Percentiles rank a stretch among this genome's conserved stretches.
Evolutionary conservation across 495 filamentous ascomycete species (phyloP).

Genomic region (Gamarada debralockiae): DNA sequence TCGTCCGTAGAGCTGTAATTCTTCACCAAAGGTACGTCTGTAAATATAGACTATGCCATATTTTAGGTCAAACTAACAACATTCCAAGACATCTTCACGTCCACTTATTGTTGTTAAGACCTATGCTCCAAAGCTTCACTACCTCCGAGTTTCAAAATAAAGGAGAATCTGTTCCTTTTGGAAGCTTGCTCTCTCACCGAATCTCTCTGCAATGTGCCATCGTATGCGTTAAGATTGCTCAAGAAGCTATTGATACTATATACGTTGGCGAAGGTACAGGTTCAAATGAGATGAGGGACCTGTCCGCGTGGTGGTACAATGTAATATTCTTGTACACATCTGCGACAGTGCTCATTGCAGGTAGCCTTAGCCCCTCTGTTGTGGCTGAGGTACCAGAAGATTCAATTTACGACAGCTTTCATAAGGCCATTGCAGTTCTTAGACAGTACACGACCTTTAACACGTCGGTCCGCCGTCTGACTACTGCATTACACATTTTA

Average conservation of each 20-base stretch:
- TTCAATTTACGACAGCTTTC: not conserved
- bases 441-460: not conserved
- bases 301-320: constrained; percentile 5
- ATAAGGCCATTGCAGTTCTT: not conserved
- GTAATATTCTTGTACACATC: constrained; percentile 1
- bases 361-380: not conserved
- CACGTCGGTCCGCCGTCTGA: not conserved
- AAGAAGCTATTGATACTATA: constrained; percentile 6
- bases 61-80: not conserved
- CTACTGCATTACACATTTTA: not conserved
- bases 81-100: constrained; percentile 1
- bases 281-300: not conserved
- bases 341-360: constrained; percentile 7
- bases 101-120: constrained; percentile 2
- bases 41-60: not conserved
- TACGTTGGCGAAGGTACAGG: not conserved
- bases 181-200: constrained; percentile 7
- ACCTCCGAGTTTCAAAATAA: not conserved
- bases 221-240: constrained; percentile 5
- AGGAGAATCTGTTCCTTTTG: not conserved
- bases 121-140: not conserved
- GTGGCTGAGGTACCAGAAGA: constrained; percentile 1
- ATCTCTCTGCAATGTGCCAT: constrained; percentile 4
- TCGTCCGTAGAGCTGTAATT: not conserved
- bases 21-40: not conserved